Evolutionary conservation across 805 yeast genomes (phyloP).

Genomic region (Pichia thaimueangensis): DNA sequence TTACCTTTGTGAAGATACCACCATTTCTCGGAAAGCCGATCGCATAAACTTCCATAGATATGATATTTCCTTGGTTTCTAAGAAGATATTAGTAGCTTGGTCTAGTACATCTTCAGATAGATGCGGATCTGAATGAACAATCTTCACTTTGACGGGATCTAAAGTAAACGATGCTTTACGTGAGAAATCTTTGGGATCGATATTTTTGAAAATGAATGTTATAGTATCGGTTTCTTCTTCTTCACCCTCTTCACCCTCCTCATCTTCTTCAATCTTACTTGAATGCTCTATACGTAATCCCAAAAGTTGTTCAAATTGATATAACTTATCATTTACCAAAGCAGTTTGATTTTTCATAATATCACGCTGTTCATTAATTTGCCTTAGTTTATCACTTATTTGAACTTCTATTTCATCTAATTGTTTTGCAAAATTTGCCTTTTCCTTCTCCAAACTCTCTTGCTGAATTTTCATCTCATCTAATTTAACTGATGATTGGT

Average conservation of each 20-base stretch:
- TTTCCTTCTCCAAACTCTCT: conserved; percentile 26
- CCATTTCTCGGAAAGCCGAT: conserved; percentile 14
- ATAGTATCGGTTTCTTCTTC: conserved; percentile 29
- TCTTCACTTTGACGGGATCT: conserved; percentile 32
- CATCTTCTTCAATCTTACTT: background rate
- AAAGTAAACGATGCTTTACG: conserved; percentile 39
- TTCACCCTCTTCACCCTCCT: conserved; percentile 17
- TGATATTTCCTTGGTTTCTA: conserved; percentile 27
- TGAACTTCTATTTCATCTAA: conserved; percentile 25
- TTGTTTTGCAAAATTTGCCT: conserved; percentile 22
- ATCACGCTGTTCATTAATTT: conserved; percentile 24
- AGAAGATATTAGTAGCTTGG: conserved; percentile 19
- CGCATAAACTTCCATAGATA: conserved; percentile 32
- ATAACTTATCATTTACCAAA: conserved; percentile 36
- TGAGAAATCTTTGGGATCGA: conserved; percentile 40
- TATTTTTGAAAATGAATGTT: conserved; percentile 38
- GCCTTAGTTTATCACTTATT: conserved; percentile 19
- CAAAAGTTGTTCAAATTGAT: conserved; percentile 39
- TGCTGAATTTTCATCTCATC: conserved; percentile 35
- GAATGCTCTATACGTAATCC: conserved; percentile 41
- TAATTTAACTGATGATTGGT: conserved; percentile 33
- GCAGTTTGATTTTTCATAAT: conserved; percentile 33
- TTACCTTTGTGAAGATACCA: background rate
- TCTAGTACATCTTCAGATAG: conserved; percentile 20
- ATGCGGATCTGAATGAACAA: conserved; percentile 32